Conservation (phyloP, 2,329 filamentous ascomycete species). For the Xylaria multiplex region DNA sequence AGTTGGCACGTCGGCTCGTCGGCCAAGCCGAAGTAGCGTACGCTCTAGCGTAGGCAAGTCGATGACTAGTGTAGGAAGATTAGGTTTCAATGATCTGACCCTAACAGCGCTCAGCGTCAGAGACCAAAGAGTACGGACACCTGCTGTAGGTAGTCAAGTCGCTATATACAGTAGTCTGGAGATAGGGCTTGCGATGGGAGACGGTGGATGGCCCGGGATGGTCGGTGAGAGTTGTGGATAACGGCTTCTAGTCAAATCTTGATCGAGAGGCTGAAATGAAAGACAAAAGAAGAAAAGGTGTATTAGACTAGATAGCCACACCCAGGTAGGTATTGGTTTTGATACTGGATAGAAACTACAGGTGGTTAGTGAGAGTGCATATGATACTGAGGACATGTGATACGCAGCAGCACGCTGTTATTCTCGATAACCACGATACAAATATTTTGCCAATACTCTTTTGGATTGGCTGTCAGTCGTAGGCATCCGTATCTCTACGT, state of each 20-base stretch:
- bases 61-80: background rate
- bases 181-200: conserved; percentile 25
- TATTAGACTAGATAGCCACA: background rate
- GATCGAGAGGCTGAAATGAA: background rate
- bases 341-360: background rate
- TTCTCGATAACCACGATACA: background rate
- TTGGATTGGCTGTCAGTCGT: too few relatives aligned
- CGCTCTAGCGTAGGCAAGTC: conserved; percentile 7
- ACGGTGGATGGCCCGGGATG: background rate
- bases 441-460: background rate
- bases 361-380: background rate
- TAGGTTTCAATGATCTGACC: background rate
- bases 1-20: conserved; percentile 17
- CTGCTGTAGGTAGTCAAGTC: background rate
- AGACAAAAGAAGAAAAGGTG: too few relatives aligned
- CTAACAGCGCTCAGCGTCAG: background rate
- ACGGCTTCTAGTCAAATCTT: background rate
- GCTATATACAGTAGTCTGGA: background rate
- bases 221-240: background rate
- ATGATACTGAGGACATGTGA: conserved; percentile 21
- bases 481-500: background rate
- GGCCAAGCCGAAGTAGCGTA: conserved; percentile 10
- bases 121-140: too few relatives aligned
- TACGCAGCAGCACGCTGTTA: background rate
- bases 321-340: background rate